These are phyloP conservation scores for Metarhizium rileyi DNA, from an alignment of 2,329 filamentous ascomycete genomes.

Conservation along the genomic window DNA sequence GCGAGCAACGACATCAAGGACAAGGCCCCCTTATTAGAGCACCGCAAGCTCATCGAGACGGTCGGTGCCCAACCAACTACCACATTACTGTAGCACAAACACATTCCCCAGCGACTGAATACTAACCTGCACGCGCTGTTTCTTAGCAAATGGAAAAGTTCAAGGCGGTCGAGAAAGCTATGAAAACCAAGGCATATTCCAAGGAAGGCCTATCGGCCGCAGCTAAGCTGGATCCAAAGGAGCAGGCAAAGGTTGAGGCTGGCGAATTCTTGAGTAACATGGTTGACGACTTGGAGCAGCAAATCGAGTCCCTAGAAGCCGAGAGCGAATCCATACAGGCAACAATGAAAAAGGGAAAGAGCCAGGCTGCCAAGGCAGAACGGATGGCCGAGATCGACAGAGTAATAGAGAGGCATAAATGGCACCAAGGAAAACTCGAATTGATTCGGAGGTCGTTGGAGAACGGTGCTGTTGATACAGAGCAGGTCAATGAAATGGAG, in stretches of 20 bases:
- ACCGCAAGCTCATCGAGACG: constrained; percentile 94
- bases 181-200: constrained; percentile 99
- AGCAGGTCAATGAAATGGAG: constrained; percentile 79
- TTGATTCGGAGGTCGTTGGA: constrained; percentile 82
- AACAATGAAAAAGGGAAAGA: constrained; percentile 92
- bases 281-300: constrained; percentile 87
- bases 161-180: constrained; percentile 99
- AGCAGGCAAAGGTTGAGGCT: constrained; percentile 85
- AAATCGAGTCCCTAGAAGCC: constrained; percentile 87
- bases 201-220: constrained; percentile 93
- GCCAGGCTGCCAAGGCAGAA: constrained; percentile 72
- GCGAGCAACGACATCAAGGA: constrained; percentile 99
- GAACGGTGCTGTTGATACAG: constrained; percentile 81
- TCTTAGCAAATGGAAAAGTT: constrained; percentile 96
- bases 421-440: constrained; percentile 89
- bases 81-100: neutral
- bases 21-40: constrained; percentile 87
- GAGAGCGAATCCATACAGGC: constrained; percentile 80
- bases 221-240: constrained; percentile 91
- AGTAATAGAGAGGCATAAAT: constrained; percentile 86
- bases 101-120: neutral
- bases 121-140: neutral
- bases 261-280: constrained; percentile 76
- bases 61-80: constrained; percentile 43
- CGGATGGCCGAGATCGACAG: constrained; percentile 79